Base-by-base conservation (phyloP, 208 protist genomes). In the Acanthamoeba castellanii region DNA sequence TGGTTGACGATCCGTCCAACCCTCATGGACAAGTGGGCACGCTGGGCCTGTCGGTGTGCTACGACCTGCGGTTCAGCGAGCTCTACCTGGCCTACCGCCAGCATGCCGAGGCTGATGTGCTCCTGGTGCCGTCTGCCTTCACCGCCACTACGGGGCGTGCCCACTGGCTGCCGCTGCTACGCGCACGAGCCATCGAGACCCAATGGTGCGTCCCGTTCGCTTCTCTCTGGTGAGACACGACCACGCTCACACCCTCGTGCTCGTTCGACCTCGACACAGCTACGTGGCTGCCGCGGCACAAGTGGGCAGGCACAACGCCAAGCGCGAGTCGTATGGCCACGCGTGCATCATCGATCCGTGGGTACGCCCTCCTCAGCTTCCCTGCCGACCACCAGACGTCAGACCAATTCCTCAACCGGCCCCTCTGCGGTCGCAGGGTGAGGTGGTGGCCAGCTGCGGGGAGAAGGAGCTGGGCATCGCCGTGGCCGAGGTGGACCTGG, bases 41-140 rank as follows among this genome's bases (percentile, higher is more conserved):
- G 42, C 42, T 61, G 25, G 81, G 47, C 11, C 47, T 88, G 3
- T 88, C 81, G 18, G 52, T 88, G 42, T 88, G 81, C 52, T 88
- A 88, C 47, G 81, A 88, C 52, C 47, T 88, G 0, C 81, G 81
- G 8, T 88, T 88, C 81, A 0, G 3, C 27, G 81, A 88, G n/a
- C 81, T 88, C 34, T 88, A 37, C 52, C 45, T 50, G 59, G 42
- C 81, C 27, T 61, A 25, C 45, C n/a, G 42, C 81, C 27, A 32
- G 16, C 42, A 27, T 34, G 47, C 47, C 13, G 5, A 61, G 78
- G 57, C 9, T 37, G 59, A 16, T 64, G 59, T 64, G 68, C 30
- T 76, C 68, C 27, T 22, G 68, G 18, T 76, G 16, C 68, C n/a
- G 11, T 45, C 34, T 3, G 18, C 34, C 9, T 30, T 87, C 22